Base-by-base conservation (phyloP, 345 rosid genomes). In the Raphanus sativus region DNA sequence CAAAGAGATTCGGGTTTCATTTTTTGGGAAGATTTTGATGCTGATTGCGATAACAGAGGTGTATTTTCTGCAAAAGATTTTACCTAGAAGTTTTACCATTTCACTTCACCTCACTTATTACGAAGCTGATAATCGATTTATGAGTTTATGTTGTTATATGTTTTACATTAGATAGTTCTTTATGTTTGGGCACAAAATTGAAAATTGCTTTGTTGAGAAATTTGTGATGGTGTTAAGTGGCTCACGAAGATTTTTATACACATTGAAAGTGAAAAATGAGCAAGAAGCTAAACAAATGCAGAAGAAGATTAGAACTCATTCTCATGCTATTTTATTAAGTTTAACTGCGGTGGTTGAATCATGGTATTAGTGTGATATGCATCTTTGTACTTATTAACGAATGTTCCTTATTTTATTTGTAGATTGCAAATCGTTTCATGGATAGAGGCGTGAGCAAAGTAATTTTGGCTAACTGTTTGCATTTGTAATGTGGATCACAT, bases 201-300 rank as follows among this genome's bases (percentile, higher is more conserved):
- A 33, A 11, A 11, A 40, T n/a, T 38, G n/a, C 3, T 11, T 45
- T 36, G 24, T 71, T 59, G 76, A 96, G 97, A 97, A 87, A 93
- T 98, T 98, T 40, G 97, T 94, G 0, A 84, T 96, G 65, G 99
- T 93, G 67, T 86, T 96, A 55, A 96, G 93, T 75, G 99, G 98
- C 75, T 96, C 97, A 55, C 89, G 99, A 56, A 89, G 99, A 30
- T 96, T 96, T 70, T 87, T 98, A 54, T 93, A 96, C 82, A 96
- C 98, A 36, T 78, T 96, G 83, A 93, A 96, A 83, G 85, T 96
- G 85, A 90, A 89, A 74, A 93, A 87, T 87, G 86, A 89, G 78
- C 96, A 89, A 70, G 93, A 96, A 82, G 88, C 81, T 78, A 86
- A 63, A 50, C 80, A 80, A 55, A 77, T 86, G 55, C 78, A 84